These are phyloP conservation scores for Neopestalotiopsis clavispora DNA, from an alignment of 2,329 filamentous ascomycete species.

Conservation along the genomic window DNA sequence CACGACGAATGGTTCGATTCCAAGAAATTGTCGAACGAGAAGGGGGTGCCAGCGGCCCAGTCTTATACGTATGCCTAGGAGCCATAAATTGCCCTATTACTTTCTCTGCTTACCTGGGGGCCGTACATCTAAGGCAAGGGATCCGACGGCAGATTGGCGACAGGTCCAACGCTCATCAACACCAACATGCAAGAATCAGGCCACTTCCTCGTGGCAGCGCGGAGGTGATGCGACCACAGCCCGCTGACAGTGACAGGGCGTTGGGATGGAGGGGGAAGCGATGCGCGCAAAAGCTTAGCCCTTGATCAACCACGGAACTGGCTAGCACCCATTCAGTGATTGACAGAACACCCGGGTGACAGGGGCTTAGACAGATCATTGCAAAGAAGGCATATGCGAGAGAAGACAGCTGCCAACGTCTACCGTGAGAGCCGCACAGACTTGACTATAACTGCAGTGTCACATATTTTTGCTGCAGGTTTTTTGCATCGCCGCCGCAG, in stretches of 20 bases:
- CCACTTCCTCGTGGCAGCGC: slow-evolving; percentile 19
- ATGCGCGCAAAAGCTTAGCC: slow-evolving; percentile 4
- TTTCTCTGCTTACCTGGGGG: not conserved
- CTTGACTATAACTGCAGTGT: not conserved
- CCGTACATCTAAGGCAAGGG: not conserved
- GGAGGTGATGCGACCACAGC: slow-evolving; percentile 3
- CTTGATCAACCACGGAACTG: not conserved
- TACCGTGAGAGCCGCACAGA: not conserved
- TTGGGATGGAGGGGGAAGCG: not conserved
- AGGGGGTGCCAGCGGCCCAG: not conserved
- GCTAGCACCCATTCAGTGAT: not conserved
- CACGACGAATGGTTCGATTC: slow-evolving; percentile 12
- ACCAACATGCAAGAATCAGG: slow-evolving; percentile 18
- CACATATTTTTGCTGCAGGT: not conserved
- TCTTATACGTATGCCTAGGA: not conserved
- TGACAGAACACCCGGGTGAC: not conserved
- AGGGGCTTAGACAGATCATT: not conserved
- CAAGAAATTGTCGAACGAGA: slow-evolving; percentile 15
- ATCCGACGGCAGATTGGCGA: not conserved
- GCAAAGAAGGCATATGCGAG: not conserved
- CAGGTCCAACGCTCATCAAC: not conserved
- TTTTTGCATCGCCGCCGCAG: not conserved
- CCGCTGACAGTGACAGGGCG: not conserved
- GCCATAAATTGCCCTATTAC: not conserved
- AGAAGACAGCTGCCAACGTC: not conserved